phyloP scores from a whole-genome alignment of 164 flowering plant genomes.

The Protea cynaroides region DNA sequence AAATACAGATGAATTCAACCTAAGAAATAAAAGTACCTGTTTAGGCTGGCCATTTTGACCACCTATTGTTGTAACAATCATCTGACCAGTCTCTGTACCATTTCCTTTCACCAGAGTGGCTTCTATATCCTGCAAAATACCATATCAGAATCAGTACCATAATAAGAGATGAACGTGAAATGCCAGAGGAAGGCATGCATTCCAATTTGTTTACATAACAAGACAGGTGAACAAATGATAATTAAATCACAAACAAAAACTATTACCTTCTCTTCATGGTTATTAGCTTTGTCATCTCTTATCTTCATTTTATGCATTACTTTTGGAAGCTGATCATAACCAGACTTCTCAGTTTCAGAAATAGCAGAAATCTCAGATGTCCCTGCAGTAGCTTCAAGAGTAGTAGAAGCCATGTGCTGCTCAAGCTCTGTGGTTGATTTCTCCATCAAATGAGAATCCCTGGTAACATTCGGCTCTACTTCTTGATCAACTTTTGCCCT shows the following conservation, averaged over 20 bases:
- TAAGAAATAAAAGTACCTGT: constrained; percentile 42
- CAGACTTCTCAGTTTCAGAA: constrained; percentile 31
- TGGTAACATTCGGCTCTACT: constrained; percentile 23
- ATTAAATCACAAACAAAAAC: neutral
- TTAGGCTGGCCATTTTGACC: constrained; percentile 76
- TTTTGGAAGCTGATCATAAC: constrained; percentile 62
- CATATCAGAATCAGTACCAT: constrained; percentile 7
- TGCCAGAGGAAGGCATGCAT: neutral
- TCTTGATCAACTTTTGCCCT: constrained; percentile 65
- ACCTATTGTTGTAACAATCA: constrained; percentile 58
- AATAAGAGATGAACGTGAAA: neutral
- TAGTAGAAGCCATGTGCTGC: constrained; percentile 40
- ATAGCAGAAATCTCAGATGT: constrained; percentile 33
- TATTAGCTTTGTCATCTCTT: constrained; percentile 46
- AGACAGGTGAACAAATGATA: neutral
- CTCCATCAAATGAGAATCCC: constrained; percentile 22
- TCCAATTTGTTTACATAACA: neutral
- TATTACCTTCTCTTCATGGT: constrained; percentile 52
- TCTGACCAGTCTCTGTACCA: constrained; percentile 83
- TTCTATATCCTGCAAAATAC: constrained; percentile 46
- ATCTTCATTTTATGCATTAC: constrained; percentile 74
- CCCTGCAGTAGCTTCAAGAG: constrained; percentile 41
- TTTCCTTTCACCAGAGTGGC: constrained; percentile 58
- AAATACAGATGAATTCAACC: neutral
- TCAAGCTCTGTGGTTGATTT: constrained; percentile 25